phyloP scores from a whole-genome alignment of 495 filamentous ascomycete species.

The Trichoderma gamsii region DNA sequence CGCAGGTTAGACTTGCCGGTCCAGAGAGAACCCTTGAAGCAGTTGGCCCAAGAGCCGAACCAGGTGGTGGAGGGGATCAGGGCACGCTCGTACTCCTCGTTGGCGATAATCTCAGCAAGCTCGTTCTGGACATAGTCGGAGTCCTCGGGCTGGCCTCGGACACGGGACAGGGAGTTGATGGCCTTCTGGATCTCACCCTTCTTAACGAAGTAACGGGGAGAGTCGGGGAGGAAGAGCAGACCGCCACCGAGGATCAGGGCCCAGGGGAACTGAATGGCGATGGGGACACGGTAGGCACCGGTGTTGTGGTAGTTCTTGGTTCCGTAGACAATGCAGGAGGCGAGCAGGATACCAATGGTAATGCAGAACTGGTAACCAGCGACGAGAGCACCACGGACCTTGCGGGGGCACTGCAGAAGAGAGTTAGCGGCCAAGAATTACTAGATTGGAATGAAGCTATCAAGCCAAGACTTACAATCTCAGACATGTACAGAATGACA shows the following conservation, averaged over 20 bases:
- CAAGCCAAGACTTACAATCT: conserved; percentile 38
- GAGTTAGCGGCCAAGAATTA: conserved; percentile 20
- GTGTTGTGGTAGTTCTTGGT: conserved; percentile 54
- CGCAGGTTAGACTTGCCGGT: conserved; percentile 56
- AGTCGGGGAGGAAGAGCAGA: conserved; percentile 49
- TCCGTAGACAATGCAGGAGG: conserved; percentile 58
- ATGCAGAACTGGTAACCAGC: conserved; percentile 67
- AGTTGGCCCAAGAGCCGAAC: conserved; percentile 55
- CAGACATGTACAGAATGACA: conserved; percentile 71
- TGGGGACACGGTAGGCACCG: conserved; percentile 67
- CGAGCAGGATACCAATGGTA: conserved; percentile 62
- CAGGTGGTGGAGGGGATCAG: conserved; percentile 55
- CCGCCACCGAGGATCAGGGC: conserved; percentile 55
- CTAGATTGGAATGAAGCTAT: not conserved
- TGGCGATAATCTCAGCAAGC: conserved; percentile 64
- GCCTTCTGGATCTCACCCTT: conserved; percentile 51
- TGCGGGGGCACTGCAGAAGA: conserved; percentile 68
- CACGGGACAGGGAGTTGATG: conserved; percentile 38
- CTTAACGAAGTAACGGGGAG: conserved; percentile 57
- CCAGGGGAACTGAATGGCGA: conserved; percentile 61
- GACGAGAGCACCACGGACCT: conserved; percentile 63
- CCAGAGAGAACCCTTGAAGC: conserved; percentile 59
- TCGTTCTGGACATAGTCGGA: conserved; percentile 62
- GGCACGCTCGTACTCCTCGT: conserved; percentile 59
- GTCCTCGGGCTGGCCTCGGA: conserved; percentile 50